These are phyloP conservation scores for Tremellales sp. DNA, from an alignment of 1,284 basidiomycete genomes.

Conservation along the genomic window DNA sequence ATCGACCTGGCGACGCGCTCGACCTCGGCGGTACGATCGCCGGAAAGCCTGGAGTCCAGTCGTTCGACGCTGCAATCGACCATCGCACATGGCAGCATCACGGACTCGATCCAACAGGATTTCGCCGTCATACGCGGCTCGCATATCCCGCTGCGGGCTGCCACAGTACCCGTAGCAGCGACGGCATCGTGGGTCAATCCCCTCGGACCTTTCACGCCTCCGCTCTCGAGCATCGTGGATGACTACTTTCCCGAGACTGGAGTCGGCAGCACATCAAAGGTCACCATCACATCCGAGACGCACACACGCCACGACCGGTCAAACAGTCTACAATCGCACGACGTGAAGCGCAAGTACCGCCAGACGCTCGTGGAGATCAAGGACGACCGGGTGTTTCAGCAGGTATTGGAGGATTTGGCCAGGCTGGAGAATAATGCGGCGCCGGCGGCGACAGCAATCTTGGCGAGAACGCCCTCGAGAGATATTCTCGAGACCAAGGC, in stretches of 20 bases:
- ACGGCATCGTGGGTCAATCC: background rate
- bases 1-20: background rate
- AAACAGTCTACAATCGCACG: background rate
- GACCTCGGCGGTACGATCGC: background rate
- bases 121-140: background rate
- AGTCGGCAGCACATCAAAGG: no score
- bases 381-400: slow-evolving; percentile 29
- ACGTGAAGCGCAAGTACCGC: slow-evolving; percentile 15
- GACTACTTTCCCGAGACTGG: background rate
- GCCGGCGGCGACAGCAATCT: background rate
- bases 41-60: no score
- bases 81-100: background rate
- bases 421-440: slow-evolving; percentile 13
- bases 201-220: background rate
- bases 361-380: slow-evolving; percentile 30
- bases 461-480: background rate
- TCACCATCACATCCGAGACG: background rate
- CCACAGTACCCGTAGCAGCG: background rate
- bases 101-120: background rate
- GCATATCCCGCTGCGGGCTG: no score
- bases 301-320: no score
- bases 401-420: slow-evolving; percentile 20
- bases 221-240: background rate
- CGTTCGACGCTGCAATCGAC: no score
- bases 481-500: background rate